Conservation (phyloP, 179 eudicot genomes). For the Gypsophila paniculata region DNA sequence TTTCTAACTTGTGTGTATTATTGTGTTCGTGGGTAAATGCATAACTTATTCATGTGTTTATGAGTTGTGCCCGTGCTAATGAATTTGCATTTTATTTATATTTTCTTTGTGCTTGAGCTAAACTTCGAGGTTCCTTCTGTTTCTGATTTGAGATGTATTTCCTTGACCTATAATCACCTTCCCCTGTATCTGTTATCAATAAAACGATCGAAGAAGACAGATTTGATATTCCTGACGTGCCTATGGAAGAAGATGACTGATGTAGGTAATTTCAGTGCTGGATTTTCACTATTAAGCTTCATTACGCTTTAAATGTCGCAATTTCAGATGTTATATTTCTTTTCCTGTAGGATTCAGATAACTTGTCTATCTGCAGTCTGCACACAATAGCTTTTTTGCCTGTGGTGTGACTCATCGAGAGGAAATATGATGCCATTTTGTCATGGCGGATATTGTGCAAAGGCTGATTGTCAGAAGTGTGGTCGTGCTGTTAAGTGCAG, state of each 20-base stretch:
- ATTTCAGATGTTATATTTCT: background rate
- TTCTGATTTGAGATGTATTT: slow-evolving; percentile 1
- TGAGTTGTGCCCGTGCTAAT: background rate
- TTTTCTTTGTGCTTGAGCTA: background rate
- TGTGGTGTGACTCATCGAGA: slow-evolving; percentile 3
- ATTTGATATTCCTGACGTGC: slow-evolving; percentile 86
- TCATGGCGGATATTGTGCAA: background rate
- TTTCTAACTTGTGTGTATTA: background rate
- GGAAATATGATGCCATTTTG: slow-evolving; percentile 11
- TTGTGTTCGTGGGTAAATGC: background rate
- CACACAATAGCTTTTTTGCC: background rate
- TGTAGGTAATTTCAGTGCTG: slow-evolving; percentile 9
- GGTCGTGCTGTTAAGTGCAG: background rate
- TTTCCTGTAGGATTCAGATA: background rate
- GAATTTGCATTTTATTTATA: too few species aligned
- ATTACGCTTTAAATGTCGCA: background rate
- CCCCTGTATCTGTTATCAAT: slow-evolving; percentile 62
- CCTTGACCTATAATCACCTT: slow-evolving; percentile 67
- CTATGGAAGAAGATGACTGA: slow-evolving; percentile 93
- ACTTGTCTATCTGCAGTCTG: background rate
- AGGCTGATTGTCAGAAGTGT: background rate
- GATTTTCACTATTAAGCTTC: background rate
- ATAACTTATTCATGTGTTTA: too few species aligned
- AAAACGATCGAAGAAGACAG: slow-evolving; percentile 73
- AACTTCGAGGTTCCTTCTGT: background rate